Conservation (phyloP, 805 yeast species). For the Spencermartinsiella europaea region DNA sequence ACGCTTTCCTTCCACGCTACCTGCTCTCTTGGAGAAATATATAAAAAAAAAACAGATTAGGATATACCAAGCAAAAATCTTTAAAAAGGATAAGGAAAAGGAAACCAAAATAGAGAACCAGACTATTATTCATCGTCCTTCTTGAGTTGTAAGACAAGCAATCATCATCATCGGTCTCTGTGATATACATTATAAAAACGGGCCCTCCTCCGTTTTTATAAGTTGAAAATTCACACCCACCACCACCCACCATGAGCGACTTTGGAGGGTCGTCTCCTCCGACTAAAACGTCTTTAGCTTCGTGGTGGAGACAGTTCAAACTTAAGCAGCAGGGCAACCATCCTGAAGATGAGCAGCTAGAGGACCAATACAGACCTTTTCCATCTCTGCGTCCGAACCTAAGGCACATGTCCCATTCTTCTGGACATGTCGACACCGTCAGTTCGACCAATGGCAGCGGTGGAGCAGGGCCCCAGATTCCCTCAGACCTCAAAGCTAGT, state of each 20-base stretch:
- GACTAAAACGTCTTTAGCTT: conserved; percentile 31
- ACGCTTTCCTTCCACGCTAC: too few relatives aligned
- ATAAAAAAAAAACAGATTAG: too few relatives aligned
- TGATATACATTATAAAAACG: too few relatives aligned
- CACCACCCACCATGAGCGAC: conserved; percentile 8
- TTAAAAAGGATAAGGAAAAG: too few relatives aligned
- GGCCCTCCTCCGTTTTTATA: too few relatives aligned
- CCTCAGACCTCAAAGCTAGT: conserved; percentile 16
- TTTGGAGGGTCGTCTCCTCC: conserved; percentile 26
- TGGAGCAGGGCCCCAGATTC: conserved; percentile 5
- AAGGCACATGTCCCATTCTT: conserved; percentile 35
- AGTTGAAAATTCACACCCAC: too few relatives aligned
- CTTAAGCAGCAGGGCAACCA: conserved; percentile 11
- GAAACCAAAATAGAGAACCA: too few relatives aligned
- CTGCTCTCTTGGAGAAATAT: too few relatives aligned
- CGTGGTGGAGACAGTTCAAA: conserved; percentile 43
- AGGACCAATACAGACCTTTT: conserved; percentile 3
- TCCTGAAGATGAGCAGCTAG: conserved; percentile 4
- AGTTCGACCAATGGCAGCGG: conserved; percentile 5
- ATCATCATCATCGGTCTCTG: too few relatives aligned
- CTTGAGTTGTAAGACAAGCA: too few relatives aligned
- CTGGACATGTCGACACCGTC: background rate
- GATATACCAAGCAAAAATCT: too few relatives aligned
- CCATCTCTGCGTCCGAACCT: conserved; percentile 28
- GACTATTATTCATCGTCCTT: too few relatives aligned